A percentile compares a stretch with the other conserved stretches of the same genome.
These are phyloP conservation scores for Arachis stenosperma DNA, from an alignment of 306 rosid genomes.

Conservation along the genomic window DNA sequence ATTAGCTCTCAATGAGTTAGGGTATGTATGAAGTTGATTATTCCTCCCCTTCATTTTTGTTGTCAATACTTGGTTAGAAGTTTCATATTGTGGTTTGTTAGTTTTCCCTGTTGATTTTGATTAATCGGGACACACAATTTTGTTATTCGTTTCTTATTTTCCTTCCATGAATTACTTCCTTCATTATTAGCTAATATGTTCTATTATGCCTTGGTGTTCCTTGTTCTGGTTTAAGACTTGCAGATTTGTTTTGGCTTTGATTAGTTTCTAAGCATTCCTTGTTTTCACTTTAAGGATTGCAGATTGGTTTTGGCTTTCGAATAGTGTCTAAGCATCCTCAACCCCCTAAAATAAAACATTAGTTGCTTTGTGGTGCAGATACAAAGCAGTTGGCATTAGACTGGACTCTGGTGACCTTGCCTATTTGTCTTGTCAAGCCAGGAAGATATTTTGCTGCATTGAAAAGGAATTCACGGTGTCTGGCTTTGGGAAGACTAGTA, in stretches of 20 bases:
- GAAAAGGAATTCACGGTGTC: constrained; percentile 75
- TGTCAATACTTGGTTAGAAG: constrained; percentile 8
- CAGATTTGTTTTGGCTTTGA: constrained; percentile 2
- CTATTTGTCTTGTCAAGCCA: constrained; percentile 75
- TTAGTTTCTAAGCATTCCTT: not conserved
- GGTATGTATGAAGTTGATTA: constrained; percentile 57
- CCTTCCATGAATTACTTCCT: constrained; percentile 9
- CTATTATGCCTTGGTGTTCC: not conserved
- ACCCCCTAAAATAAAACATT: not conserved
- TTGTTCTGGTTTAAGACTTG: not conserved
- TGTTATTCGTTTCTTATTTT: not conserved
- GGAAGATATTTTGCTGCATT: constrained; percentile 67
- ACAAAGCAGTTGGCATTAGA: constrained; percentile 85
- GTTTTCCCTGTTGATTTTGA: not conserved
- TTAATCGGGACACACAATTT: not conserved
- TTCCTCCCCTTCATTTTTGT: not conserved
- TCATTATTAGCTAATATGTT: constrained; percentile 2
- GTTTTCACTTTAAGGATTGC: not conserved
- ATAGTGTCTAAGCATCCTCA: not conserved
- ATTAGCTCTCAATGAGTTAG: constrained; percentile 82
- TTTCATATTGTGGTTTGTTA: constrained; percentile 6
- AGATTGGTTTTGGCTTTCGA: constrained; percentile 9
- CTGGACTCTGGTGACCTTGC: constrained; percentile 97
- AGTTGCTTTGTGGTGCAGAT: constrained; percentile 58
- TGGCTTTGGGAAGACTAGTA: constrained; percentile 64